Evolutionary conservation across 371 early-diverging fungal genomes (phyloP), one percentile per base, ranked within the genome.

Genomic region (Mucor indicus): DNA sequence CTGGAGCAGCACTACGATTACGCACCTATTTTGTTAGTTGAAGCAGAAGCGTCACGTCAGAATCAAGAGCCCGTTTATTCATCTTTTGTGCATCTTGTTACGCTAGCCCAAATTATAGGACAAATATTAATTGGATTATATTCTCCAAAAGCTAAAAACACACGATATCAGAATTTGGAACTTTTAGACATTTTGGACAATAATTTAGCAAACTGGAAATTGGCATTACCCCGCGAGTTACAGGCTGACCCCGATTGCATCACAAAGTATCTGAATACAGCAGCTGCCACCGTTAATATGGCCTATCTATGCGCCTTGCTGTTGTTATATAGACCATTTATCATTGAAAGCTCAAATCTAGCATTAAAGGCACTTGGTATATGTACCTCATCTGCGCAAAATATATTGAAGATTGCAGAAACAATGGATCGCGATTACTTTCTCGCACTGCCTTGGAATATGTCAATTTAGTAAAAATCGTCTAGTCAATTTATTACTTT

Each of bases 381-480:
- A 0, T 73, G 67, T 41, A 67, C 68, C 32, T 48, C 52, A 1
- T 55, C 67, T 4, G 74, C 74, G 4, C 38, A 31, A 15, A 57
- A 56, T 20, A 33, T 73, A 16, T 13, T 69, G 0, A 23, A 31
- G 4, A 41, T 56, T 1, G 50, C 47, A 6, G 62, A 69, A 45
- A 10, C 39, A 17, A 38, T 61, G 37, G 48, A 50, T 3, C 9
- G 16, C 7, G 15, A 38, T 16, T 41, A 43, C 7, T 53, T 62
- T 25, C 19, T 51, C 9, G 50, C 58, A 20, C 13, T 64, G 5
- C 69, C 73, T 0, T 69, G 73, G 69, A 72, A 52, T 15, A 57
- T 66, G 30, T 44, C 64, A n/a, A 37, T 58, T 21, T 67, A 64
- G 69, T 72, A 63, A 61, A 64, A 32, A 29, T 23, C 8, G 11